phyloP scores from a whole-genome alignment of 2,329 filamentous ascomycete species.

The Alternaria hordeiaustralica region DNA sequence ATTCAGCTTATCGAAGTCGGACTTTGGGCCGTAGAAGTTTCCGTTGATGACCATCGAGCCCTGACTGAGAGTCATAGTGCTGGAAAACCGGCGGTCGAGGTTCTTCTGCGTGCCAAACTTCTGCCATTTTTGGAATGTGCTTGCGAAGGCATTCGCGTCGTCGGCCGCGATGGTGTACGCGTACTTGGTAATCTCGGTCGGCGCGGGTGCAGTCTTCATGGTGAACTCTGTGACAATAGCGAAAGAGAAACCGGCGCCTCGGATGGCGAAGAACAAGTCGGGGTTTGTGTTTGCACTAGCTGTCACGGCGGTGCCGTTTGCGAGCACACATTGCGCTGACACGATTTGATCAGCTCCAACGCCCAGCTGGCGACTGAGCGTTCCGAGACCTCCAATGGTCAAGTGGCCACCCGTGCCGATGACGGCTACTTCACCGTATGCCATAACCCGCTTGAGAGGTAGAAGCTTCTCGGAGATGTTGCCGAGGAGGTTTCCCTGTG shows the following conservation, averaged over 20 bases:
- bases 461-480: neutral
- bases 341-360: neutral
- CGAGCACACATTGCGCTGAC: neutral
- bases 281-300: neutral
- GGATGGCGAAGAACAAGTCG: neutral
- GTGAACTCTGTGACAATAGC: constrained; percentile 1
- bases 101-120: neutral
- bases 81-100: neutral
- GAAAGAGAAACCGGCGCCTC: constrained; percentile 1
- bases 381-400: constrained; percentile 2
- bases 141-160: neutral
- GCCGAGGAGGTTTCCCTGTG: neutral
- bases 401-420: neutral
- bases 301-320: neutral
- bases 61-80: neutral
- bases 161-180: neutral
- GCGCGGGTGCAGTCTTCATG: neutral
- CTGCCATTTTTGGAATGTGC: neutral
- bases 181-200: neutral
- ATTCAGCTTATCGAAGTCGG: neutral
- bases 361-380: neutral
- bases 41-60: neutral
- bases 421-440: neutral
- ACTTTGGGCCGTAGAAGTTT: neutral
- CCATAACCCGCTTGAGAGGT: neutral